Evolutionary conservation across 257 asterid species (phyloP).

Genomic region (Solanum dulcamara): DNA sequence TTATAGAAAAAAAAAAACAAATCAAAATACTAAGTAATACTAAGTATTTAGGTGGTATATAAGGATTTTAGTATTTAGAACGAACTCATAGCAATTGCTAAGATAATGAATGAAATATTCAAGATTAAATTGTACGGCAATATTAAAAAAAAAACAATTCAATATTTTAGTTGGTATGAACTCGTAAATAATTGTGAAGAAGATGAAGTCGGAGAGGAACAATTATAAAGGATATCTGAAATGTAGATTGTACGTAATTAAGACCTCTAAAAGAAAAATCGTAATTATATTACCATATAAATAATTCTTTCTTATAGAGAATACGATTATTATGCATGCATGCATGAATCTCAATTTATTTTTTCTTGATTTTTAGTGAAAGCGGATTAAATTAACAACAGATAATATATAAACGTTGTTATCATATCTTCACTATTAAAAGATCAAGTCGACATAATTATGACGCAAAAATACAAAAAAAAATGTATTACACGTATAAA

Average conservation of each 20-base stretch:
- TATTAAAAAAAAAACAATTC: neutral
- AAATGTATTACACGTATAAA: neutral
- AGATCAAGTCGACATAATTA: neutral
- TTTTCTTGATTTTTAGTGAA: neutral
- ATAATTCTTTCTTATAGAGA: neutral
- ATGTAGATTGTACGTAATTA: accelerated
- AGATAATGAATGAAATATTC: neutral
- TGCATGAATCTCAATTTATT: neutral
- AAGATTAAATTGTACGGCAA: neutral
- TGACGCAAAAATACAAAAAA: neutral
- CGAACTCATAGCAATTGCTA: neutral
- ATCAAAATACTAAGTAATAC: neutral
- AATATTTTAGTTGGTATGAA: neutral
- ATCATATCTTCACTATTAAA: neutral
- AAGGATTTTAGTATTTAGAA: neutral
- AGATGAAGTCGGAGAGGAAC: neutral
- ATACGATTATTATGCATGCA: neutral
- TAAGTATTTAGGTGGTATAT: neutral
- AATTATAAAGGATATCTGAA: neutral
- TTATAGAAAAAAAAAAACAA: neutral
- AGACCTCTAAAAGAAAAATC: neutral
- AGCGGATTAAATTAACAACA: neutral
- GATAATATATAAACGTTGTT: neutral
- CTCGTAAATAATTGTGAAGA: neutral
- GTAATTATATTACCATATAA: neutral